Conservation (phyloP, 768 basidiomycete genomes). For the Hypholoma sublateritium region DNA sequence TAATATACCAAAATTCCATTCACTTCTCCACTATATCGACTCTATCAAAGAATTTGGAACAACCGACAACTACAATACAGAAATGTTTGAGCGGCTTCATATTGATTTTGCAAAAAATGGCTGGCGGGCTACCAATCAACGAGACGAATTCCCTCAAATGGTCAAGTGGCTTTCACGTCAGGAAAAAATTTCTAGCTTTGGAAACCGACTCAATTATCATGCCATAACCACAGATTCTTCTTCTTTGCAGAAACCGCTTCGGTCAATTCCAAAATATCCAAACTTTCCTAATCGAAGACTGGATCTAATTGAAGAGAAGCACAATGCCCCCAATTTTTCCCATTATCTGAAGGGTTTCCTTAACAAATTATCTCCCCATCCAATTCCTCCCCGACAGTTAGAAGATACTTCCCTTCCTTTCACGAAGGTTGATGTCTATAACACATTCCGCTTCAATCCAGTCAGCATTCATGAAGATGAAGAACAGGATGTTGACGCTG, state of each 20-base stretch:
- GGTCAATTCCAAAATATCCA: not conserved
- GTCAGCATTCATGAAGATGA: not conserved
- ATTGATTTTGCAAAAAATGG: slow-evolving; percentile 30
- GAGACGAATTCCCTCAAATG: too few relatives aligned
- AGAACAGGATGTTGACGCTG: not conserved
- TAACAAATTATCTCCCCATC: too few relatives aligned
- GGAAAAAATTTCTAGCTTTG: too few relatives aligned
- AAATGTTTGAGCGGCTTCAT: slow-evolving; percentile 26
- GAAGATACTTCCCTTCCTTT: not conserved
- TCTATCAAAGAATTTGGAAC: slow-evolving; percentile 7
- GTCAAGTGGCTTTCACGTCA: too few relatives aligned
- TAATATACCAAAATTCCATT: slow-evolving; percentile 29
- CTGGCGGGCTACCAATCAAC: too few relatives aligned
- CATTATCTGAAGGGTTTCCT: too few relatives aligned
- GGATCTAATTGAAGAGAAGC: too few relatives aligned
- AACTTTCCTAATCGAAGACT: too few relatives aligned
- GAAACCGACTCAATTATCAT: too few relatives aligned
- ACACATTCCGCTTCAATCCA: not conserved
- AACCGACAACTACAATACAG: not conserved
- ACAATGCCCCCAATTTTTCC: too few relatives aligned
- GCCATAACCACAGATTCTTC: slow-evolving; percentile 13
- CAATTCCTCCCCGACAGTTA: too few relatives aligned
- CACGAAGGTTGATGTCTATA: not conserved
- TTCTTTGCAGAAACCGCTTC: not conserved
- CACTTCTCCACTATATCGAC: slow-evolving; percentile 14